Percentiles rank a stretch among this genome's conserved stretches.
Conservation (phyloP, 768 basidiomycete genomes). For the Russula lepida region DNA sequence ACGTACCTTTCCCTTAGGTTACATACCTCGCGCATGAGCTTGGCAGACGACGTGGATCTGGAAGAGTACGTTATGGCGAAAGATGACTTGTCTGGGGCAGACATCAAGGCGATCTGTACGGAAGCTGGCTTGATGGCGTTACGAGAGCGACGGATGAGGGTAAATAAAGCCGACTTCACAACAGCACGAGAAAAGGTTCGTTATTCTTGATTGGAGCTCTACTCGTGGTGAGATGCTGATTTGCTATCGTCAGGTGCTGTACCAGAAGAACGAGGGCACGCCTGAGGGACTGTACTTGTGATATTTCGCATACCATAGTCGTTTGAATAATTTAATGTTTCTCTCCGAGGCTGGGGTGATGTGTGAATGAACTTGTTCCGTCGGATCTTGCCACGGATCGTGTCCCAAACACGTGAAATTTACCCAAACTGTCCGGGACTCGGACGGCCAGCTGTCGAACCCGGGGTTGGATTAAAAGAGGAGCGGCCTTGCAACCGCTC, state of each 20-base stretch:
- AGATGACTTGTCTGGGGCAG: conserved; percentile 93
- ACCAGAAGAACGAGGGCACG: conserved; percentile 96
- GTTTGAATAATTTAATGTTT: conserved; percentile 10
- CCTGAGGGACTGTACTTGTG: conserved; percentile 84
- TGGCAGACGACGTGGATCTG: conserved; percentile 80
- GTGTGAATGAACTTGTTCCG: background rate
- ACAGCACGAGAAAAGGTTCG: conserved; percentile 87
- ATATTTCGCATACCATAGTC: conserved; percentile 15
- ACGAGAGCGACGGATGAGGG: conserved; percentile 90
- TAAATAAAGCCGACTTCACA: conserved; percentile 85
- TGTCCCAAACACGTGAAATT: background rate
- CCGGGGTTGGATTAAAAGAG: background rate
- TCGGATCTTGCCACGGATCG: background rate
- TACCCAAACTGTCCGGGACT: background rate
- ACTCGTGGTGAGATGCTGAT: conserved; percentile 16
- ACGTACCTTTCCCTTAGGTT: conserved; percentile 37
- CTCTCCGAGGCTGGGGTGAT: background rate
- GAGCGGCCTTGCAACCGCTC: background rate
- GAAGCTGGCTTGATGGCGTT: conserved; percentile 96
- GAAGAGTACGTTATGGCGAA: conserved; percentile 95
- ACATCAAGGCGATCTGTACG: conserved; percentile 98
- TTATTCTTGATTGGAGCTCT: background rate
- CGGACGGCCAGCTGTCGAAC: background rate
- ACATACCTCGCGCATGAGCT: conserved; percentile 92
- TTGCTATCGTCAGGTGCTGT: conserved; percentile 50